Percentiles rank a stretch among this genome's conserved stretches.
These are phyloP conservation scores for Pythium dissotocum DNA, from an alignment of 352 stramenopile genomes.

Conservation along the genomic window DNA sequence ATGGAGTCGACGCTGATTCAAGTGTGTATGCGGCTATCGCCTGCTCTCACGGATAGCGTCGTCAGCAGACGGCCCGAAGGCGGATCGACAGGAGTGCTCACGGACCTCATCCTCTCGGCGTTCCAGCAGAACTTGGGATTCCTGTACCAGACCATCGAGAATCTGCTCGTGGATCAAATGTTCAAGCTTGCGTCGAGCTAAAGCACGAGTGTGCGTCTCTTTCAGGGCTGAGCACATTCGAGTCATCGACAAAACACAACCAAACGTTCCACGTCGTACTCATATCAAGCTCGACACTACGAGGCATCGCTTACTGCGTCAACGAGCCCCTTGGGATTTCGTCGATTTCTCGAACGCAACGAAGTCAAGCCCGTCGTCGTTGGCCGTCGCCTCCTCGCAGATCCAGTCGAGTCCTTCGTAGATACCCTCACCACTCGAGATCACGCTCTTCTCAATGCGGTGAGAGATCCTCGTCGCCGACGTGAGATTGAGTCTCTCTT, in stretches of 20 bases:
- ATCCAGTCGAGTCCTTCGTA: constrained; percentile 28
- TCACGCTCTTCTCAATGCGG: constrained; percentile 1
- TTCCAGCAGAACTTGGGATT: constrained; percentile 49
- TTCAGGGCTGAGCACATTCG: too few species aligned
- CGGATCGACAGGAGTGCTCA: constrained; percentile 28
- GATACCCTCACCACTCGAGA: constrained; percentile 5
- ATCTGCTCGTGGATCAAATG: constrained; percentile 50
- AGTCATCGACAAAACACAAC: too few species aligned
- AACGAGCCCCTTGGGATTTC: too few species aligned
- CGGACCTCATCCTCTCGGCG: constrained; percentile 46
- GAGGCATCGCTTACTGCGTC: too few species aligned
- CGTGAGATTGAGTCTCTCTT: constrained; percentile 18
- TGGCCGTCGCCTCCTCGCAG: not conserved
- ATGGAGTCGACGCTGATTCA: constrained; percentile 46
- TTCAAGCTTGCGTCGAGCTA: not conserved
- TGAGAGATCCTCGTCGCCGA: not conserved
- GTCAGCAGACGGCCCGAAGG: not conserved
- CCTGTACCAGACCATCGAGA: constrained; percentile 55
- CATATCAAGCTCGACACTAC: too few species aligned
- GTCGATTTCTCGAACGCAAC: not conserved
- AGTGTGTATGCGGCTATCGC: constrained; percentile 52
- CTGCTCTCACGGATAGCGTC: constrained; percentile 25
- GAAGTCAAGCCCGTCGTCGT: not conserved
- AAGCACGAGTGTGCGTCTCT: too few species aligned
- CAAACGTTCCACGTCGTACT: too few species aligned